Base-by-base conservation (phyloP, 768 basidiomycete genomes). In the Psilocybe tampanensis region DNA sequence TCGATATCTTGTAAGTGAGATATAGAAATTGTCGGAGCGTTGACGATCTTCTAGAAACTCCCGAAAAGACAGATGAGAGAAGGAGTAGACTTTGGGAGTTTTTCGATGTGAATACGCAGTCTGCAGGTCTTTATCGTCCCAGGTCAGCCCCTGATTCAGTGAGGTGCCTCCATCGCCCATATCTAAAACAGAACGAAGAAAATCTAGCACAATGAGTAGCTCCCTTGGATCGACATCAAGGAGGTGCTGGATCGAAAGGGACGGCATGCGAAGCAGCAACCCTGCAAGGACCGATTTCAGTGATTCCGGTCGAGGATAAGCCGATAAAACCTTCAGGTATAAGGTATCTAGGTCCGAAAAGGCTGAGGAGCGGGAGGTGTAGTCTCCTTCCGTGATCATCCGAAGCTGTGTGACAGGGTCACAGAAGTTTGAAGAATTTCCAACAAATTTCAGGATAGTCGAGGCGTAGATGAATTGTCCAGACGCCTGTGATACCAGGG, bases 391-490 rank as follows among this genome's bases (percentile, higher is more conserved):
- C 13, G 15, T 8, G n/a, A 45, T 13, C 13, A 45, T 26, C 5
- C 22, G 12, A 9, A 45, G 44, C 23, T 45, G 44, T 12, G 15
- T 45, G 21, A 8, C 15, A 2, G 44, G 44, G 22, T 45, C 22
- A 12, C 44, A 45, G 17, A 45, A 45, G 17, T 22, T 23, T 13
- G n/a, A 15, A 39, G 13, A 13, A 39, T 39, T 13, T 5, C 36
- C 36, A 39, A 39, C 36, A 39, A 39, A 39, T n/a, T 39, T 39
- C 13, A 39, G 12, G 12, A 39, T n/a, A 39, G 36, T 52, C 6
- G 42, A 39, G 9, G 45, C 36, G 19, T 55, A 55, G 36, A 55
- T 43, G 34, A 55, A 55, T 24, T 55, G 34, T 12, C 54, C 54
- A 1, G 54, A 55, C 1, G 54, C 36, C 12, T 39, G 12, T 13